Base-by-base conservation (phyloP, 116 monocot species). In the Iris pallida region DNA sequence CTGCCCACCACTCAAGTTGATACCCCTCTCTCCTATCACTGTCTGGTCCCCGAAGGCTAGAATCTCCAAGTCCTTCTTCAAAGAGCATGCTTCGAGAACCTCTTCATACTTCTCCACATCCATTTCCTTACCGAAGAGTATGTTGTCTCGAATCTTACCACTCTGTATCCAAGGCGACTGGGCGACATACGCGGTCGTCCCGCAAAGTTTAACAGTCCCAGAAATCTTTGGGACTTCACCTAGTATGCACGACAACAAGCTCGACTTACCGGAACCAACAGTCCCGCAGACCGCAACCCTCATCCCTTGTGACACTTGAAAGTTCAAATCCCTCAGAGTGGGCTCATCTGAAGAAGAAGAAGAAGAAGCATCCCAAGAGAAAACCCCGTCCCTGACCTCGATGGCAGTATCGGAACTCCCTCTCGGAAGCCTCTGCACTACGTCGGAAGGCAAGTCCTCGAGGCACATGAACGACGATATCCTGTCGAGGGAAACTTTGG, bases 1-100 rank as follows among this genome's bases (percentile, higher is more conserved):
- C 75, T 89, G 89, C 16, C 89, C 89, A n/a, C 89, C 89, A 56
- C 89, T 89, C 78, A 92, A 59, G 44, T 92, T 92, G 30, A 88
- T 76, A 16, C 92, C 88, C 75, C 92, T 76, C 46, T 92, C 89
- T 10, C 92, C 92, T 4, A 88, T 83, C 20, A 83, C 70, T 8
- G 86, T 92, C 43, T 81, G 76, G 57, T 92, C 92, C 11, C 88
- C 92, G 68, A 72, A 81, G 4, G 76, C 73, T 42, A 92, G 72
- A 59, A 49, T 75, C 77, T 88, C 82, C 14, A 92, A 72, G 43
- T 92, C 88, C 75, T 88, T 83, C 53, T 69, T 75, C 65, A 89
- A 58, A 1, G 89, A 77, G 63, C 92, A 93, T 3, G 87, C 83
- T 65, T 78, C 77, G 58, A 89, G 69, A 17, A 76, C 74, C 55